Evolutionary conservation across 2,329 filamentous ascomycete species (phyloP).

Genomic region (Amesomyces nigricolor): DNA sequence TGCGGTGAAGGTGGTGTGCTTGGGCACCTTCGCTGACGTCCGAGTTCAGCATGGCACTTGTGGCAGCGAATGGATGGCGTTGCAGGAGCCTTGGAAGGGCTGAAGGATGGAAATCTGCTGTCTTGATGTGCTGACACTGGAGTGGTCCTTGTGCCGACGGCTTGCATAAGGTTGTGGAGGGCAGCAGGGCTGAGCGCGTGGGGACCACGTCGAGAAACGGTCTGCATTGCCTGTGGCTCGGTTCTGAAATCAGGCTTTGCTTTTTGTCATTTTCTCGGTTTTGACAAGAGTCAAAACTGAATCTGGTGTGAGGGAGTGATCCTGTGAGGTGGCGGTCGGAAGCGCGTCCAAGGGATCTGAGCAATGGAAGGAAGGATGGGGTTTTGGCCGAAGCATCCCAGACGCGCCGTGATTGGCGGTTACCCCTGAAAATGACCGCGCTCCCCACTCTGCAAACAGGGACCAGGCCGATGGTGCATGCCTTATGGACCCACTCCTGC

Average conservation of each 20-base stretch:
- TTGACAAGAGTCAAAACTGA: too few relatives aligned
- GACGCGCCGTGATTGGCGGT: slow-evolving; percentile 1
- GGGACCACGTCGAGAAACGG: neutral
- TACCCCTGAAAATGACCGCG: slow-evolving; percentile 1
- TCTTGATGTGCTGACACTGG: neutral
- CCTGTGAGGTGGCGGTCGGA: neutral
- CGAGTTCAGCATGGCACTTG: neutral
- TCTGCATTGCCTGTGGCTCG: neutral
- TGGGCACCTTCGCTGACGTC: too few relatives aligned
- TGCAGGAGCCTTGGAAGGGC: neutral
- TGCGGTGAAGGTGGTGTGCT: neutral
- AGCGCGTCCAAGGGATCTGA: neutral
- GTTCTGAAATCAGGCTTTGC: too few relatives aligned
- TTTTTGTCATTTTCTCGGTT: too few relatives aligned
- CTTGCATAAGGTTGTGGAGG: neutral
- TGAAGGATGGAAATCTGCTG: neutral
- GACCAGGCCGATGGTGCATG: neutral
- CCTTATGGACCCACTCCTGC: neutral
- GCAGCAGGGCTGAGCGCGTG: neutral
- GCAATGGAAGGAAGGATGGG: neutral
- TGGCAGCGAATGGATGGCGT: neutral
- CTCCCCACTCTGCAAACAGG: neutral
- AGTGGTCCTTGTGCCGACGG: neutral
- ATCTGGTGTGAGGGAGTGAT: neutral
- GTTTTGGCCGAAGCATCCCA: neutral